Evolutionary conservation across 1,139 yeast genomes (phyloP), one percentile per base, ranked within the genome.

Genomic region (Martiniozyma asiatica): DNA sequence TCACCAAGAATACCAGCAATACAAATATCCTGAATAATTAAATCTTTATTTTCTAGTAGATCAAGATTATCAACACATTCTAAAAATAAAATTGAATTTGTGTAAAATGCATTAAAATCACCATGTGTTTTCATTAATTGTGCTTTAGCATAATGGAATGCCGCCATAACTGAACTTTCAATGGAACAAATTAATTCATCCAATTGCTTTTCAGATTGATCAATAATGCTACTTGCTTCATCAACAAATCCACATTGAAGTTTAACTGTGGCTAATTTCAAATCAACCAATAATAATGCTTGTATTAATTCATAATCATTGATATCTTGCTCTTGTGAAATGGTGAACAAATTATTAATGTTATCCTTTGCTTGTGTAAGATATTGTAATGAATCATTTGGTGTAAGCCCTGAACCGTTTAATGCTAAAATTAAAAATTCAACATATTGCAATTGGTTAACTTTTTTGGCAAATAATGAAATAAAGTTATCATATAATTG

Each of bases 1-100:
- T 85, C 94, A 27, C 97, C 98, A 43, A 89, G 63, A 39, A 89
- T 61, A 0, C 97, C 98, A 25, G 94, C 76, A 31, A 85, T 66
- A 37, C 93, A 69, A 45, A 89, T 66, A 43, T 89, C 94, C 47
- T 76, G 74, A 16, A 95, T 89, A 34, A 84, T 62, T 36, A 60
- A 65, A 41, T 59, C 67, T 34, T 74, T 77, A 26, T 66, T 56
- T 14, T 64, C 51, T 43, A 78, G 60, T 40, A 66, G 72, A 35
- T 58, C 59, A 45, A 65, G 54, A 24, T 67, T 65, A 39, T 73
- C 71, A 36, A 73, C 56, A 34, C 84, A 74, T 8, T 85, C 78
- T 31, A 78, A 54, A 45, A 67, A 76, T 32, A 76, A 51, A 42
- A 78, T 53, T 25, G 75, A 63, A 40, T 73, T 74, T 43, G 78